Conservation (phyloP, 108 stramenopile species). For the Cylindrotheca closterium region DNA sequence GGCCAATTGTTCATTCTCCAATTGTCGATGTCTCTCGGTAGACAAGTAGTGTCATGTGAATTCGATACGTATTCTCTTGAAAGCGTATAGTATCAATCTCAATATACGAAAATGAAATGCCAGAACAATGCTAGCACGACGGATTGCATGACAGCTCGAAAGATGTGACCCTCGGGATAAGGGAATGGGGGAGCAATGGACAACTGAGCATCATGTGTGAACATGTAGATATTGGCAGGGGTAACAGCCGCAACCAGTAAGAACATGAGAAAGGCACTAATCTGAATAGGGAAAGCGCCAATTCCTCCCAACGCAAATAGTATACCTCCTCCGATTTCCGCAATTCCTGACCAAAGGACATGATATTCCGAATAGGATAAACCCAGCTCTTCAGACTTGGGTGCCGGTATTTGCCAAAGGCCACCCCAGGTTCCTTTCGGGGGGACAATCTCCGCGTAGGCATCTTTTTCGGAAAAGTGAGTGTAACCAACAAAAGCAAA, state of each 20-base stretch:
- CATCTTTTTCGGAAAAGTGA: constrained; percentile 73
- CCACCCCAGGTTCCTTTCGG: constrained; percentile 87
- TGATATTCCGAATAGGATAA: constrained; percentile 82
- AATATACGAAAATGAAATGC: constrained; percentile 58
- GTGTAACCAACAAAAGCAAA: constrained; percentile 73
- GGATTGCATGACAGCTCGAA: constrained; percentile 67
- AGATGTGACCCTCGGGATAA: constrained; percentile 71
- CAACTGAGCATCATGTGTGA: constrained; percentile 81
- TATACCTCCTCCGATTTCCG: constrained; percentile 76
- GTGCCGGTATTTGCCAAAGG: constrained; percentile 79
- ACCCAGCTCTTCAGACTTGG: constrained; percentile 55
- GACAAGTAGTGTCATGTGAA: too few species aligned
- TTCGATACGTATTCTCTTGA: too few species aligned
- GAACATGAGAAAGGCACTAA: constrained; percentile 58
- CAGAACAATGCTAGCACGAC: constrained; percentile 71
- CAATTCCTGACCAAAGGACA: constrained; percentile 78
- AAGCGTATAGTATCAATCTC: too few species aligned
- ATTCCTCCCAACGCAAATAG: constrained; percentile 38
- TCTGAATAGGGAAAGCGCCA: constrained; percentile 25
- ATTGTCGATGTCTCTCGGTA: too few species aligned
- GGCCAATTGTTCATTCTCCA: too few species aligned
- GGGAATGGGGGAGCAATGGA: constrained; percentile 37
- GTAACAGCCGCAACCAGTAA: constrained; percentile 72
- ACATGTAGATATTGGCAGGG: constrained; percentile 91
- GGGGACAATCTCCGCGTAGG: constrained; percentile 78